Conservation (phyloP, 202 grass and related monocot species). For the Bolboschoenoplectus hybrid region DNA sequence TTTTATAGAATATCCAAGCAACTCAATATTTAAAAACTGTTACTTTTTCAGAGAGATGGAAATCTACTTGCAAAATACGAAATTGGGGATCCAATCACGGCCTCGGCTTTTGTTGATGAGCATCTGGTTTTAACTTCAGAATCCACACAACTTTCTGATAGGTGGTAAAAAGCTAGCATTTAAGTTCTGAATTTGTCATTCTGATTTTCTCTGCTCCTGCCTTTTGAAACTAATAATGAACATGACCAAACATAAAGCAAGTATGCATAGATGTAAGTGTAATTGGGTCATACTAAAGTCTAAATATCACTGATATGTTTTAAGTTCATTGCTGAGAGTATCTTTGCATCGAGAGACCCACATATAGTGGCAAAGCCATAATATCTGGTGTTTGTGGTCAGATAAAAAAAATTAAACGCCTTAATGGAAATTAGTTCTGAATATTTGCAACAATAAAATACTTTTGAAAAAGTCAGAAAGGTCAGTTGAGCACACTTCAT, state of each 20-base stretch:
- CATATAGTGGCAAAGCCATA: neutral
- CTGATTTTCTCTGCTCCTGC: neutral
- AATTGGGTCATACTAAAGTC: neutral
- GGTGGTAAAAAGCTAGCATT: conserved; percentile 42
- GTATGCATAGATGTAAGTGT: neutral
- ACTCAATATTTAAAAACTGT: neutral
- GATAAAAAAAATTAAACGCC: neutral
- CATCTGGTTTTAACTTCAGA: conserved; percentile 48
- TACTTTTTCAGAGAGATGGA: conserved; percentile 50
- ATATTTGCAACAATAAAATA: neutral
- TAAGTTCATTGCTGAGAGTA: conserved; percentile 10
- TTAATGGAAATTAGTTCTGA: neutral
- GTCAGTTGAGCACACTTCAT: neutral
- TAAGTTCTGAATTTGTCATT: neutral
- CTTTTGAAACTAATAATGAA: neutral
- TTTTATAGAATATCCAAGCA: conserved; percentile 20
- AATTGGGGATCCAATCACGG: conserved; percentile 72
- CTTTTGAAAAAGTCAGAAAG: neutral
- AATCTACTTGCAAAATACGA: conserved; percentile 67
- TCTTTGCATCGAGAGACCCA: neutral
- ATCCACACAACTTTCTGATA: conserved; percentile 51
- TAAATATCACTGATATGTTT: neutral
- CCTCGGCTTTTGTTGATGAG: conserved; percentile 79
- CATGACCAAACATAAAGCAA: conserved; percentile 4
- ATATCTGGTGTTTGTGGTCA: neutral